Conservation (phyloP, 768 basidiomycete genomes). For the Boletus tomentosulus region DNA sequence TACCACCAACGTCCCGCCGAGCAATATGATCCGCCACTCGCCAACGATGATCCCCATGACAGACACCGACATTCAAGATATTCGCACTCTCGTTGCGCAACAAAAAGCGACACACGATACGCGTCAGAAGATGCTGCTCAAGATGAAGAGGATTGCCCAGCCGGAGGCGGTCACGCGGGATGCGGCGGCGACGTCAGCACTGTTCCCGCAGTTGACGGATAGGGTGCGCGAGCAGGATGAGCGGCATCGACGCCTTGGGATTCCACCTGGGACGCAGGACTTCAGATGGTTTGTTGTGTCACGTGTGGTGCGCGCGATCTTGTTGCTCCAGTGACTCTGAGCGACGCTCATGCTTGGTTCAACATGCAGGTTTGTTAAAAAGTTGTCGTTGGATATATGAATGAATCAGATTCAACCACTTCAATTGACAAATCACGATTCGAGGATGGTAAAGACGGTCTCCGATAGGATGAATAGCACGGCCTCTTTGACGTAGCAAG, state of each 20-base stretch:
- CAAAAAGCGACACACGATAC: slow-evolving; percentile 41
- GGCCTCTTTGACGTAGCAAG: no score
- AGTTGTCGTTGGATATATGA: no score
- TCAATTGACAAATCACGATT: no score
- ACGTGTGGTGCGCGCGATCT: no score
- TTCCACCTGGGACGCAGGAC: no score
- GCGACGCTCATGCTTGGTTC: no score
- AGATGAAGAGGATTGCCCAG: slow-evolving; percentile 46
- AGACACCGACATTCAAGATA: slow-evolving; percentile 75
- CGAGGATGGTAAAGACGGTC: no score
- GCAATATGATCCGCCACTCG: slow-evolving; percentile 38
- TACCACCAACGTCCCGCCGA: background rate
- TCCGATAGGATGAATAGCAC: no score
- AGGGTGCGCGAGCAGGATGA: slow-evolving; percentile 26
- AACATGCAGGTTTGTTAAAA: no score
- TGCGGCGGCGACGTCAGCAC: slow-evolving; percentile 1
- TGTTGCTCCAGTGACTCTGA: no score
- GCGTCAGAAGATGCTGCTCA: slow-evolving; percentile 40
- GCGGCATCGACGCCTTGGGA: background rate
- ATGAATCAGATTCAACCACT: no score
- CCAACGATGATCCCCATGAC: slow-evolving; percentile 76
- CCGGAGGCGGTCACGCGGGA: slow-evolving; percentile 8
- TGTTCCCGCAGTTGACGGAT: slow-evolving; percentile 13
- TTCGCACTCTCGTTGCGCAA: slow-evolving; percentile 56
- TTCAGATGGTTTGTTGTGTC: no score